Evolutionary conservation across 345 rosid genomes (phyloP), one percentile per base, ranked within the genome.

Genomic region (Isatis tinctoria): DNA sequence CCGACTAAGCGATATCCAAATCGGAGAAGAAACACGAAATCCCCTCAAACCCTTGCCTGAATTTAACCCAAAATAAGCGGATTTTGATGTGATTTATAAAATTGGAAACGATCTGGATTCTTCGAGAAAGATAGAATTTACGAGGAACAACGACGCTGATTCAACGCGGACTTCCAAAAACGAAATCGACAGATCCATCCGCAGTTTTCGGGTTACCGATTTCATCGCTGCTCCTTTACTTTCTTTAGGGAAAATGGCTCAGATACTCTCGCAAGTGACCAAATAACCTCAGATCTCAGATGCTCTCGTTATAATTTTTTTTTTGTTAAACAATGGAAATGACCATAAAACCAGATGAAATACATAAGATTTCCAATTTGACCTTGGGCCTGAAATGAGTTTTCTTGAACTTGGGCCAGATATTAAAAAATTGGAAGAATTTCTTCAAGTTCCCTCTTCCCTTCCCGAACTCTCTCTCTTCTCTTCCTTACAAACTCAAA

Each of bases 201-300:
- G 16, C 0, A 0, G 24, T 52, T 68, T 68, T 36, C 36, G 80
- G 60, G 24, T 9, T 2, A 4, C 75, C 80, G 71, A 56, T 54
- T 70, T 56, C 80, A 54, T 70, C 80, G 80, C 67, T 69, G 44
- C 61, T 70, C 80, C 75, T 47, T 70, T 76, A 3, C 74, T 76
- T 35, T 70, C 60, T 68, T 68, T 75, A 69, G 74, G 7, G 40
- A n/a, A n/a, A n/a, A n/a, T n/a, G n/a, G n/a, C n/a, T n/a, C n/a
- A n/a, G n/a, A n/a, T n/a, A n/a, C n/a, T n/a, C n/a, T n/a, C n/a
- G n/a, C n/a, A n/a, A n/a, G n/a, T n/a, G n/a, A n/a, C n/a, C n/a
- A n/a, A n/a, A n/a, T n/a, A n/a, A n/a, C n/a, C n/a, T n/a, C n/a
- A n/a, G n/a, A n/a, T n/a, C n/a, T n/a, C n/a, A n/a, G n/a, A n/a